phyloP scores from a whole-genome alignment of 768 basidiomycete species.

The Lepiota venenata region DNA sequence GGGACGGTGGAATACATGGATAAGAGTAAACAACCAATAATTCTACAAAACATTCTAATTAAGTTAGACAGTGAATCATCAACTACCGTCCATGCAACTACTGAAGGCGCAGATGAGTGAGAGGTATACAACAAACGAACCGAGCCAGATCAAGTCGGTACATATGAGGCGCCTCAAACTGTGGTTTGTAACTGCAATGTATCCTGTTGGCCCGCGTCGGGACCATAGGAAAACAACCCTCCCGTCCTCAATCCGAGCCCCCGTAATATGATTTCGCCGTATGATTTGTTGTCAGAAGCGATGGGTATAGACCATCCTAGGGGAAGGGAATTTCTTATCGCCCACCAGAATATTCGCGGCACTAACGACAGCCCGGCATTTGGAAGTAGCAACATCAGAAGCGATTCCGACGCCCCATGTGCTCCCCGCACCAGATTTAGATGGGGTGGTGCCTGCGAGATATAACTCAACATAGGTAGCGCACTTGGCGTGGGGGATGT shows the following conservation, averaged over 20 bases:
- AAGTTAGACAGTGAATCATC: not conserved
- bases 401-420: constrained; percentile 88
- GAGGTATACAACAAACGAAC: not conserved
- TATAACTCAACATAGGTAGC: constrained; percentile 94
- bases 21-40: not conserved
- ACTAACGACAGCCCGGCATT: constrained; percentile 84
- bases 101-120: not conserved
- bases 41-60: not conserved
- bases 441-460: constrained; percentile 61
- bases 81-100: not conserved
- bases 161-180: not conserved
- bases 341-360: constrained; percentile 81
- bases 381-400: constrained; percentile 85
- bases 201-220: not conserved
- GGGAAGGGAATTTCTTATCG: constrained; percentile 55
- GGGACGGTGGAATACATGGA: not conserved
- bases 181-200: constrained; percentile 9
- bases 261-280: constrained; percentile 19
- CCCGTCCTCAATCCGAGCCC: constrained; percentile 21
- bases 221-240: constrained; percentile 10
- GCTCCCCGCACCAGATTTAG: constrained; percentile 57
- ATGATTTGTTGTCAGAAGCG: constrained; percentile 11
- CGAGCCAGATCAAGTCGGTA: not conserved
- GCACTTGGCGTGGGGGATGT: constrained; percentile 70
- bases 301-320: constrained; percentile 23